A percentile compares a stretch with the other conserved stretches of the same genome.
These are phyloP conservation scores for Picochlorum costavermella DNA, from an alignment of 139 green algal species.

Conservation along the genomic window DNA sequence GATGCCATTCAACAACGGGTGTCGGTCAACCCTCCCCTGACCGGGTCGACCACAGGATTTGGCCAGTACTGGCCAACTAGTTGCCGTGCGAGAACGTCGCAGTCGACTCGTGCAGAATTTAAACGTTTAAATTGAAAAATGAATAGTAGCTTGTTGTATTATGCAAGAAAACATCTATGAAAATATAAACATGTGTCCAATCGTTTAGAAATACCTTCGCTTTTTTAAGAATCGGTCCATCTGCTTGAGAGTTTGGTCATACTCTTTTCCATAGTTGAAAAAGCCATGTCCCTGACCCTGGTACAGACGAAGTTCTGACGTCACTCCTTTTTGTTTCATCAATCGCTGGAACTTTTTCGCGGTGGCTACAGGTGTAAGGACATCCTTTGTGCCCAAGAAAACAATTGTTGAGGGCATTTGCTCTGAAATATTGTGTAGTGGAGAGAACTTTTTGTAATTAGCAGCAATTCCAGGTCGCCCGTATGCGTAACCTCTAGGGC, in stretches of 20 bases:
- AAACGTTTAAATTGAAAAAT: too few species aligned
- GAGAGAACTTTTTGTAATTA: not conserved
- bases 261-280: conserved; percentile 2
- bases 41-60: too few species aligned
- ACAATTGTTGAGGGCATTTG: not conserved
- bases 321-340: not conserved
- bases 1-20: too few species aligned
- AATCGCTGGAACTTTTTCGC: not conserved
- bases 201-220: too few species aligned
- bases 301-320: not conserved
- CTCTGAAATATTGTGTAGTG: not conserved
- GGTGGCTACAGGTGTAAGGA: not conserved
- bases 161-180: too few species aligned
- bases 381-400: not conserved
- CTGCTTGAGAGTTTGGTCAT: not conserved
- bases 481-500: not conserved
- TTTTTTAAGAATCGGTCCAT: not conserved
- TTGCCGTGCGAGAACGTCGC: too few species aligned
- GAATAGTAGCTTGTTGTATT: too few species aligned
- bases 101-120: too few species aligned
- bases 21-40: too few species aligned
- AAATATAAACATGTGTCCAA: too few species aligned
- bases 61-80: too few species aligned
- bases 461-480: not conserved
- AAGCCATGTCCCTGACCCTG: not conserved